Evolutionary conservation across 106 monocot genomes (phyloP).

Genomic region (Amphibolis antarctica): DNA sequence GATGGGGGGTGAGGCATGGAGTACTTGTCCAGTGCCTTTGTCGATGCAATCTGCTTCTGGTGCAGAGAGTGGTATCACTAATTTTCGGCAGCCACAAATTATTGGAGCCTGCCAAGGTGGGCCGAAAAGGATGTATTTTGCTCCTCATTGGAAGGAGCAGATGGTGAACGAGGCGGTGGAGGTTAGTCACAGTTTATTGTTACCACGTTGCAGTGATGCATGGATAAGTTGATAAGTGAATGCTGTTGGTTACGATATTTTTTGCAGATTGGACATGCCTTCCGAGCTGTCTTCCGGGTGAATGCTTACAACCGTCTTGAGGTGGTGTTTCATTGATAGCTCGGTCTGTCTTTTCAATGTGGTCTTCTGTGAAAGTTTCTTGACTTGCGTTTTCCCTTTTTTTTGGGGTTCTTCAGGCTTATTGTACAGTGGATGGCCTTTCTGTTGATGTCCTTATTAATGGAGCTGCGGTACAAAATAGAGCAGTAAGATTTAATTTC

Average conservation of each 20-base stretch:
- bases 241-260: not conserved
- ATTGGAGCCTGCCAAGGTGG: not conserved
- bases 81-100: not conserved
- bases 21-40: not conserved
- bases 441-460: conserved; percentile 64
- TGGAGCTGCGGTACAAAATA: conserved; percentile 61
- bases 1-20: not conserved
- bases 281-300: conserved; percentile 65
- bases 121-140: conserved; percentile 27
- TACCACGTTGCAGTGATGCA: not conserved
- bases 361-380: not conserved
- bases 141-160: conserved; percentile 51
- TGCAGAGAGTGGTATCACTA: not conserved
- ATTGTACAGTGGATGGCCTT: conserved; percentile 71
- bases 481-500: conserved; percentile 45
- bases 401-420: conserved; percentile 62
- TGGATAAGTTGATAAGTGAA: not conserved
- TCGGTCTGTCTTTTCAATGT: not conserved
- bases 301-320: conserved; percentile 64
- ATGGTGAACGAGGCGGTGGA: conserved; percentile 47
- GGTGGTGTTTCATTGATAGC: conserved; percentile 18
- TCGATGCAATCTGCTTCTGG: too few relatives aligned
- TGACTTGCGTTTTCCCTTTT: not conserved
- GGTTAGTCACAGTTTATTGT: conserved; percentile 20
- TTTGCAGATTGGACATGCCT: conserved; percentile 64